Base-by-base conservation (phyloP, 441 rosid genomes). In the Erodium moschatum region DNA sequence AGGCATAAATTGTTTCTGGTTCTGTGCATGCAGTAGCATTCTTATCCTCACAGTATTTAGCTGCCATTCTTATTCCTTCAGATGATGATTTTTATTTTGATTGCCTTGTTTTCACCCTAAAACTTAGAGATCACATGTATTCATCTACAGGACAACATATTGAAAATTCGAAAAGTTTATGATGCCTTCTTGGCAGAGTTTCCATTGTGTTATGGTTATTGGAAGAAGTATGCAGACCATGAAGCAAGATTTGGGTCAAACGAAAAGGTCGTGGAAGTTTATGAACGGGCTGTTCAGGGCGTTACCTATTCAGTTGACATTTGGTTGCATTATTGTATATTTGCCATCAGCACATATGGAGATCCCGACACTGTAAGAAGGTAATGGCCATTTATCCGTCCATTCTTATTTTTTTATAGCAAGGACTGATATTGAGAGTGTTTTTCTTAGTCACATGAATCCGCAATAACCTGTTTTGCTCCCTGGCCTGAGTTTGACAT, bases 171-270 rank as follows among this genome's bases (percentile, higher is more conserved):
- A 70, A 87, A 82, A 75, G 96, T 91, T 7, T 94, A 94, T 78
- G 97, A 93, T 83, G 83, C 89, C 31, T 93, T 93, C 80, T 81
- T 93, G 70, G 91, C 89, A 52, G 98, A 93, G 78, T 93, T 91
- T 64, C 98, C 98, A 38, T 67, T 93, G 73, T 93, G 98, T 76
- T 93, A 93, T 86, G 98, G 98, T 72, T 93, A 93, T 69, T 93
- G 98, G 98, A 91, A 93, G 83, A 93, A 91, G 82, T 93, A 88
- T 72, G 96, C 97, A 6, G 98, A 93, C 82, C 97, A 93, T 70
- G 98, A 93, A 79, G 92, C 92, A 40, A 86, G 87, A 5, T 79
- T 88, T 70, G 93, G 93, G 60, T 88, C 87, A 60, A 82, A 86
- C 89, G 98, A 93, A 86, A 93, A 91, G 74, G 97, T 90, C 63